Evolutionary conservation across 2,329 filamentous ascomycete species (phyloP).

Genomic region (Colletotrichum tropicicola): DNA sequence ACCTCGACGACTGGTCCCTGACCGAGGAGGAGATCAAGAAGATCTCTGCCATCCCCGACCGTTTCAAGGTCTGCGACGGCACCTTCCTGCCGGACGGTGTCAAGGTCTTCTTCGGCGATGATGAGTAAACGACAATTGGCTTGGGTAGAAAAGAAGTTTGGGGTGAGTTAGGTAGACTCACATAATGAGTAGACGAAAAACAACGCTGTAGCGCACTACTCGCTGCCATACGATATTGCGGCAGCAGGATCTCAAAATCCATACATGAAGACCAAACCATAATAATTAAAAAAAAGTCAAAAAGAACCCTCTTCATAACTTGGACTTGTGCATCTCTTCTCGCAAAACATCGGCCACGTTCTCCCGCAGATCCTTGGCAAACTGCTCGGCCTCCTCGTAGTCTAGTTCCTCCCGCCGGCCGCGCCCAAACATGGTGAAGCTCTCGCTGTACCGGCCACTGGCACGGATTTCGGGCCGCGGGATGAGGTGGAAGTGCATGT

Average conservation of each 20-base stretch:
- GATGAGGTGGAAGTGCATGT: slow-evolving; percentile 95
- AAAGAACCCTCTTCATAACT: slow-evolving; percentile 42
- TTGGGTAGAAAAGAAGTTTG: not conserved
- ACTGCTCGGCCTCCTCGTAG: slow-evolving; percentile 72
- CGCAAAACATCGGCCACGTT: slow-evolving; percentile 57
- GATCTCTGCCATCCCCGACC: slow-evolving; percentile 73
- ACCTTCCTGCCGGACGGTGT: slow-evolving; percentile 70
- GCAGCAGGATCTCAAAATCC: slow-evolving; percentile 11
- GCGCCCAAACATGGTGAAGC: slow-evolving; percentile 85
- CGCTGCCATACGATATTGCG: not conserved
- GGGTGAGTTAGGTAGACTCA: slow-evolving; percentile 10
- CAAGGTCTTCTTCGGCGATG: slow-evolving; percentile 85
- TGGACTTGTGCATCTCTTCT: slow-evolving; percentile 40
- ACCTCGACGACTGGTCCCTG: slow-evolving; percentile 78
- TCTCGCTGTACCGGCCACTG: slow-evolving; percentile 63
- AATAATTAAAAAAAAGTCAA: slow-evolving; percentile 10
- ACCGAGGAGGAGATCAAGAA: slow-evolving; percentile 76
- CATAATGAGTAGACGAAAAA: slow-evolving; percentile 20
- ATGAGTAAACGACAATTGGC: slow-evolving; percentile 64
- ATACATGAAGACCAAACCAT: slow-evolving; percentile 19
- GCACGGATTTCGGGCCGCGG: slow-evolving; percentile 77
- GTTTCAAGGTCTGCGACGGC: slow-evolving; percentile 86
- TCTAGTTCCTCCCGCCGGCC: slow-evolving; percentile 79
- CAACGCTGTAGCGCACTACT: slow-evolving; percentile 2
- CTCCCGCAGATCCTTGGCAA: slow-evolving; percentile 65